Percentiles rank a stretch among this genome's conserved stretches.
phyloP scores from a whole-genome alignment of 768 basidiomycete species.

The Tricholoma sp. region DNA sequence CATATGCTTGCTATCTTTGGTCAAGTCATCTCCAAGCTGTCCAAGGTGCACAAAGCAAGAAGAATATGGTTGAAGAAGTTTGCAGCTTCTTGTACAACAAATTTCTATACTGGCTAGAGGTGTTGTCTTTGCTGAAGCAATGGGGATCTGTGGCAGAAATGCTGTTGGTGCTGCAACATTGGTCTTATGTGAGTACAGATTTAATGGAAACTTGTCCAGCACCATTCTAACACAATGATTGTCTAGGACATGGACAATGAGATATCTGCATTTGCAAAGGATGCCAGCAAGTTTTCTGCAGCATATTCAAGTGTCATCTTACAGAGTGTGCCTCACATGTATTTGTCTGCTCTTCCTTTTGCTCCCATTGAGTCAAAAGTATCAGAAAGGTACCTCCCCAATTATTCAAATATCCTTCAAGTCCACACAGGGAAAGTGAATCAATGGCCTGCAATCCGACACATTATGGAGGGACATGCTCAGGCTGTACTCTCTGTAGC shows the following conservation, averaged over 20 bases:
- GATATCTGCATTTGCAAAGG: neutral
- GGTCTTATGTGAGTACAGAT: neutral
- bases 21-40: neutral
- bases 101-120: neutral
- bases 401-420: neutral
- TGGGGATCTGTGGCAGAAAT: neutral
- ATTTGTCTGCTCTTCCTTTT: neutral
- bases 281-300: neutral
- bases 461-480: neutral
- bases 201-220: neutral
- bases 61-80: neutral
- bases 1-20: too few relatives aligned
- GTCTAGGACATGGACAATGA: neutral
- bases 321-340: neutral
- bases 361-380: neutral
- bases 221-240: neutral
- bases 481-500: neutral
- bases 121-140: neutral
- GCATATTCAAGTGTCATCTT: neutral
- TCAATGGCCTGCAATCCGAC: too few relatives aligned
- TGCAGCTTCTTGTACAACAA: neutral
- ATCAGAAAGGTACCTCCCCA: neutral
- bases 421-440: neutral
- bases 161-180: neutral
- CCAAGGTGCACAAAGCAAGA: neutral